These are phyloP conservation scores for Lagenaria siceraria DNA, from an alignment of 306 rosid genomes.

Conservation along the genomic window DNA sequence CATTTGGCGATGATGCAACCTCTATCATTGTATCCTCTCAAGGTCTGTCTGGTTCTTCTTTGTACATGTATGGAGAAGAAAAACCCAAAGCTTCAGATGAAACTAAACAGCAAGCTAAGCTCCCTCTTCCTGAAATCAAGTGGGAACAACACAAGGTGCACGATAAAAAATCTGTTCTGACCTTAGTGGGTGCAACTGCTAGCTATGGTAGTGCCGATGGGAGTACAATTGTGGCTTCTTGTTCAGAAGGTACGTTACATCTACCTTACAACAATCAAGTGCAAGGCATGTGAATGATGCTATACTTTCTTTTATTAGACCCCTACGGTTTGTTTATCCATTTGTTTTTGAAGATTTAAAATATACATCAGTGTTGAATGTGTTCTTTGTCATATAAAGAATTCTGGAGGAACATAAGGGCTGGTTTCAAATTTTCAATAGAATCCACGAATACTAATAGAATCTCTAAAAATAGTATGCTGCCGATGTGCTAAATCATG, in stretches of 20 bases:
- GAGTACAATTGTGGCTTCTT: constrained; percentile 72
- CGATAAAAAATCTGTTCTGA: constrained; percentile 56
- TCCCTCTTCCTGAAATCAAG: constrained; percentile 89
- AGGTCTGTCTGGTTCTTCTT: constrained; percentile 49
- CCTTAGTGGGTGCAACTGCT: constrained; percentile 65
- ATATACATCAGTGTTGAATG: neutral
- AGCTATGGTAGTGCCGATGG: constrained; percentile 93
- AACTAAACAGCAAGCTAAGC: constrained; percentile 51
- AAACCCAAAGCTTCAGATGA: constrained; percentile 45
- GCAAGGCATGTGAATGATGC: neutral
- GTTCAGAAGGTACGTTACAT: constrained; percentile 79
- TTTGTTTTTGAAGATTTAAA: neutral
- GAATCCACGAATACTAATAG: neutral
- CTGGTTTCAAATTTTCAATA: neutral
- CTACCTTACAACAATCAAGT: neutral
- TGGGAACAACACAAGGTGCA: constrained; percentile 86
- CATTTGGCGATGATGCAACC: constrained; percentile 52
- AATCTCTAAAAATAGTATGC: neutral
- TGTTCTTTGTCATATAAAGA: neutral
- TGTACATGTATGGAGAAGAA: constrained; percentile 87
- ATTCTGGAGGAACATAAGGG: neutral
- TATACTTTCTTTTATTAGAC: neutral
- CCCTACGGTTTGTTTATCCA: neutral
- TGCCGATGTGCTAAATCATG: neutral
- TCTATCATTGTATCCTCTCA: constrained; percentile 76